These are phyloP conservation scores for Debaryomyces subglobosus DNA, from an alignment of 1,139 yeast species.

Conservation along the genomic window DNA sequence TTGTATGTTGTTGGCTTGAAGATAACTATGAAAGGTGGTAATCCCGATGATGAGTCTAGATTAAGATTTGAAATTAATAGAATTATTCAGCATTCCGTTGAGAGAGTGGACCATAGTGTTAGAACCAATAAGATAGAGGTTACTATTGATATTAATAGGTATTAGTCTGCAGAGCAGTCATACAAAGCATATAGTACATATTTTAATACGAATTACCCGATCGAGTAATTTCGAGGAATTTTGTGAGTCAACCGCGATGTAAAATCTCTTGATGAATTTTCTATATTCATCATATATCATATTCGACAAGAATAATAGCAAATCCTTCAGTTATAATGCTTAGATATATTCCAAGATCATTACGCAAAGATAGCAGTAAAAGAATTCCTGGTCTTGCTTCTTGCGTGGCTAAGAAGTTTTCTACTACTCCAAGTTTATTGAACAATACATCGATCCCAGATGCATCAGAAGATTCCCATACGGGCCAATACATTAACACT, in stretches of 20 bases:
- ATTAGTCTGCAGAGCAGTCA: constrained; percentile 14
- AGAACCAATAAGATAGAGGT: constrained; percentile 50
- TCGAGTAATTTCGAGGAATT: constrained; percentile 22
- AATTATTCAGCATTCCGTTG: constrained; percentile 41
- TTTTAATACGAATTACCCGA: constrained; percentile 20
- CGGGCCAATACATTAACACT: constrained; percentile 38
- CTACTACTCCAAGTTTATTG: constrained; percentile 4
- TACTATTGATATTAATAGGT: constrained; percentile 62
- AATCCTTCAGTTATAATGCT: constrained; percentile 12
- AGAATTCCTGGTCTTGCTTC: not conserved
- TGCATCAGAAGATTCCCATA: constrained; percentile 24
- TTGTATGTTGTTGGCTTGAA: constrained; percentile 59
- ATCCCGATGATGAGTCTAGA: constrained; percentile 66
- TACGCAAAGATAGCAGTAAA: not conserved
- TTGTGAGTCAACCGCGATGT: constrained; percentile 43
- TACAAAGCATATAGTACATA: not conserved
- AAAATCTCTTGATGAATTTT: constrained; percentile 21
- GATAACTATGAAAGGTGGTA: constrained; percentile 65
- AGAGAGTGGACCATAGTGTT: constrained; percentile 24
- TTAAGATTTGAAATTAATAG: constrained; percentile 57
- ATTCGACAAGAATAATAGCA: not conserved
- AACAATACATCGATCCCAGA: constrained; percentile 14
- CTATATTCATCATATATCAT: not conserved
- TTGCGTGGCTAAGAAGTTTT: constrained; percentile 4
- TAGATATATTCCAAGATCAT: constrained; percentile 11